Evolutionary conservation across 2,329 filamentous ascomycete species (phyloP), one percentile per base, ranked within the genome.

Genomic region (Calcarisporium arbuscula): DNA sequence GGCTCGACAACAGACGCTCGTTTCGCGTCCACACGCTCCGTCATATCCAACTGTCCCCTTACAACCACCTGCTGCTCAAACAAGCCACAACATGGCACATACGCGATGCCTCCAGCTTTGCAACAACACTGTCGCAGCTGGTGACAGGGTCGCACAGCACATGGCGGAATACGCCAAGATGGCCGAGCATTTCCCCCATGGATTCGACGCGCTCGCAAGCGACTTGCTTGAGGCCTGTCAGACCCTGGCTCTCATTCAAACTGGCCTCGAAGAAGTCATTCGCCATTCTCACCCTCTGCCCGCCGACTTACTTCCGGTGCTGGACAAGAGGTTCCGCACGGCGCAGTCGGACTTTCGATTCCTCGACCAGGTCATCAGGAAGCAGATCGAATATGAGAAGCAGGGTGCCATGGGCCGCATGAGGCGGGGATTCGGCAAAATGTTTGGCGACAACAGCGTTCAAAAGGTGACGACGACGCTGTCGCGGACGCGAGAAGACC

Each of bases 211-310:
- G 18, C 65, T 85, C 15, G 77, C 80, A 8, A 69, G 72, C 41
- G 77, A 80, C 43, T 82, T 84, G 49, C 68, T 85, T 38, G 78
- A 83, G 36, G 74, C 77, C 5, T 80, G 74, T 52, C 71, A 77
- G 35, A 72, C 78, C 27, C 63, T 85, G 27, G 82, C 78, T 65
- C 72, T 75, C n/a, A 77, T 84, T 41, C 78, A 83, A 54, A 71
- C 75, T 16, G 80, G 80, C 5, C 65, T 85, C 34, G 56, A 60
- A n/a, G 71, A 77, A 46, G 69, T 65, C 28, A 56, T 64, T 19
- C 64, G 66, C 26, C 66, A 64, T 15, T 59, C 62, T 12, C 71
- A 74, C 43, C 60, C 65, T 12, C 67, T 83, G 14, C 76, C 80
- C 1, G 47, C 58, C 5, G 78, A 83, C 36, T 72, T 82, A 54